A percentile compares a stretch with the other conserved stretches of the same genome.
Evolutionary conservation across 495 filamentous ascomycete genomes (phyloP).

Genomic region (Aspergillus incahuasiensis): DNA sequence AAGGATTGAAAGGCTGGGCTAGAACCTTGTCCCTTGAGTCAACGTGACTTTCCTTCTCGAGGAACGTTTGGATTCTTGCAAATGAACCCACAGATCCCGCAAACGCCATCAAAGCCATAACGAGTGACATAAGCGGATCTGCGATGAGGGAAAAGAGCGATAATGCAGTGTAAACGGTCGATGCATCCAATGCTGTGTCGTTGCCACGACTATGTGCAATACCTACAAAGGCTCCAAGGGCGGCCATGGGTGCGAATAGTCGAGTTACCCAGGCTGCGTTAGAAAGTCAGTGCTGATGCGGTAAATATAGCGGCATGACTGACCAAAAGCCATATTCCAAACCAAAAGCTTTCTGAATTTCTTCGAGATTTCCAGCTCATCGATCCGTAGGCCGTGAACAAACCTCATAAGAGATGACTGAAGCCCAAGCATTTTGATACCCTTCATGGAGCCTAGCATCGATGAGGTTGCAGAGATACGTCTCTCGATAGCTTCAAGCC

Average conservation of each 20-base stretch:
- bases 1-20: slow-evolving; percentile 17
- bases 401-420: slow-evolving; percentile 30
- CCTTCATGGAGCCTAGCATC: slow-evolving; percentile 51
- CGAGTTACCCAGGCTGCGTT: slow-evolving; percentile 44
- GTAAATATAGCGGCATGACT: background rate
- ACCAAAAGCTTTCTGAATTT: slow-evolving; percentile 52
- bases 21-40: slow-evolving; percentile 27
- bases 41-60: slow-evolving; percentile 39
- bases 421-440: slow-evolving; percentile 60
- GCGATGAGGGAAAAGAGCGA: slow-evolving; percentile 58
- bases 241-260: slow-evolving; percentile 48
- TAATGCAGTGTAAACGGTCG: slow-evolving; percentile 54
- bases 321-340: slow-evolving; percentile 49
- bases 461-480: slow-evolving; percentile 47
- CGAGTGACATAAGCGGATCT: slow-evolving; percentile 50
- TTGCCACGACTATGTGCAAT: slow-evolving; percentile 45
- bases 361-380: slow-evolving; percentile 54
- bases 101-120: slow-evolving; percentile 52
- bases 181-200: slow-evolving; percentile 43
- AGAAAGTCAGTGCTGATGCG: background rate
- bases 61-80: slow-evolving; percentile 53
- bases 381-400: slow-evolving; percentile 48
- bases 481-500: slow-evolving; percentile 50
- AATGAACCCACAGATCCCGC: slow-evolving; percentile 54
- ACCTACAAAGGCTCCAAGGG: slow-evolving; percentile 47